A percentile compares a stretch with the other conserved stretches of the same genome.
Conservation (phyloP, 305 asterid species). For the Striga hermonthica region DNA sequence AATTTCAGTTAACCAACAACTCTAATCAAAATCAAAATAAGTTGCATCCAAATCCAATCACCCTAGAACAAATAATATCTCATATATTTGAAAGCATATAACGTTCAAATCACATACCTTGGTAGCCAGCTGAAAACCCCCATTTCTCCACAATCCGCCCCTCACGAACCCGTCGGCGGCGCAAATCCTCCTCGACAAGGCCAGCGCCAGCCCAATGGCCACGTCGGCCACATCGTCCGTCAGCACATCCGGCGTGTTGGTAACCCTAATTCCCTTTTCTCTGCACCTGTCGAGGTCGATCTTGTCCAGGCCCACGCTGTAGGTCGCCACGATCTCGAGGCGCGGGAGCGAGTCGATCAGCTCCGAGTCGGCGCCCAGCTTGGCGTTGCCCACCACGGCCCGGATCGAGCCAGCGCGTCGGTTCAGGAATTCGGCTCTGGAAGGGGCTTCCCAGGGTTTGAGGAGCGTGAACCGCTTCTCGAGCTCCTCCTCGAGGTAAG, state of each 20-base stretch:
- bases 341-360: constrained; percentile 59
- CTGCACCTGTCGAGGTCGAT: constrained; percentile 60
- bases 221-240: constrained; percentile 68
- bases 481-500: constrained; percentile 68
- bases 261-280: constrained; percentile 65
- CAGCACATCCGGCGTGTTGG: constrained; percentile 71
- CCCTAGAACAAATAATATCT: no score
- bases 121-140: constrained; percentile 57
- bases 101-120: constrained; percentile 37
- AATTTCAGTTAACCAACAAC: no score
- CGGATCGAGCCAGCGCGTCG: constrained; percentile 39
- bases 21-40: no score
- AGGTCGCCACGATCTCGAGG: constrained; percentile 67
- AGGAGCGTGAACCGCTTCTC: constrained; percentile 59
- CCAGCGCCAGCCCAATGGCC: constrained; percentile 62
- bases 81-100: no score
- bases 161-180: constrained; percentile 56
- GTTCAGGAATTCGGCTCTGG: constrained; percentile 31
- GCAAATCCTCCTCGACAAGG: constrained; percentile 54
- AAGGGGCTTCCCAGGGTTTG: constrained; percentile 47
- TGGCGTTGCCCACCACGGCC: constrained; percentile 63
- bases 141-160: constrained; percentile 51
- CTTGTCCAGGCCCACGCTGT: constrained; percentile 76
- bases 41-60: no score
- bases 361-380: constrained; percentile 47